Percentiles rank a stretch among this genome's conserved stretches.
Evolutionary conservation across 2,329 filamentous ascomycete genomes (phyloP).

Genomic region (Aureobasidium pullulans): DNA sequence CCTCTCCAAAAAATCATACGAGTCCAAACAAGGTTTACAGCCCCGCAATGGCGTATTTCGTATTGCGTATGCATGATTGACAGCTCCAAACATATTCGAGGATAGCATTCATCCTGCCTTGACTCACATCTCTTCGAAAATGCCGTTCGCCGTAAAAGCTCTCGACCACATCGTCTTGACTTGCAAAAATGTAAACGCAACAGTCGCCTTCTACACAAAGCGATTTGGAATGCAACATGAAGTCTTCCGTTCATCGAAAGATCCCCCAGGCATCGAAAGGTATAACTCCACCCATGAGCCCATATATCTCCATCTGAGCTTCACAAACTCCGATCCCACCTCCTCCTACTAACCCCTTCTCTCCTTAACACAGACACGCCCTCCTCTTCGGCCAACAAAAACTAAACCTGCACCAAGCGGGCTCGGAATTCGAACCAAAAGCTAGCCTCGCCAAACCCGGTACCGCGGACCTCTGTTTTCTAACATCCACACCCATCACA

Average conservation of each 20-base stretch:
- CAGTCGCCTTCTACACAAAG: slow-evolving; percentile 48
- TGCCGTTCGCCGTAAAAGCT: slow-evolving; percentile 30
- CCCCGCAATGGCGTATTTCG: background rate
- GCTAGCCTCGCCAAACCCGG: slow-evolving; percentile 47
- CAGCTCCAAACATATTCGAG: background rate
- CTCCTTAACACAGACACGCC: slow-evolving; percentile 46
- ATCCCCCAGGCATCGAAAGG: slow-evolving; percentile 12
- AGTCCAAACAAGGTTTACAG: background rate
- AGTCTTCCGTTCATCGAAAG: slow-evolving; percentile 37
- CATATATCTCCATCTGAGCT: too few relatives aligned
- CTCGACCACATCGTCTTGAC: slow-evolving; percentile 58
- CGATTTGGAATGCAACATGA: slow-evolving; percentile 52
- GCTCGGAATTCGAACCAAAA: slow-evolving; percentile 55
- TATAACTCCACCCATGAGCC: background rate
- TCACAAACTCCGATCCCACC: too few relatives aligned
- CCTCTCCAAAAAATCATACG: background rate
- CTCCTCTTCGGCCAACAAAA: slow-evolving; percentile 53
- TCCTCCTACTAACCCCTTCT: background rate
- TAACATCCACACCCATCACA: slow-evolving; percentile 46
- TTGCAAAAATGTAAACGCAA: slow-evolving; percentile 43
- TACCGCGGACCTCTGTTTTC: slow-evolving; percentile 54
- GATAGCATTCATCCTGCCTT: too few relatives aligned
- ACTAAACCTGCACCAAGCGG: slow-evolving; percentile 54
- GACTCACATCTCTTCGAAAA: background rate
- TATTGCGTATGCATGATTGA: background rate